These are phyloP conservation scores for Aspergillus campestris DNA, from an alignment of 495 filamentous ascomycete species.

Conservation along the genomic window DNA sequence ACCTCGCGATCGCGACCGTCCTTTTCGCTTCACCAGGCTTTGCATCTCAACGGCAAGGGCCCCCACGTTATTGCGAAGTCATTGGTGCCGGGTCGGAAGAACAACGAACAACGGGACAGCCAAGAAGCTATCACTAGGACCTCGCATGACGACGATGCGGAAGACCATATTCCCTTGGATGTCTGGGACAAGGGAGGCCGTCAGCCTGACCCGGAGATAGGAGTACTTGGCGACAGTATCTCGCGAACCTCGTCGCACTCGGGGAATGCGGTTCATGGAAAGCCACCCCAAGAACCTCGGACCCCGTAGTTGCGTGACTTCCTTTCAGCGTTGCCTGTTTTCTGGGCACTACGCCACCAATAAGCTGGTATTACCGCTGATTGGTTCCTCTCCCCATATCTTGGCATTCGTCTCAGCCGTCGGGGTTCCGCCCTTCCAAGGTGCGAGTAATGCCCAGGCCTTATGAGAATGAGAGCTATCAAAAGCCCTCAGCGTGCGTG, in stretches of 20 bases:
- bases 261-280: too few relatives aligned
- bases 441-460: background rate
- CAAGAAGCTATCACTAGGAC: background rate
- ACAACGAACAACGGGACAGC: background rate
- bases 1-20: conserved; percentile 15
- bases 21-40: conserved; percentile 9
- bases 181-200: background rate
- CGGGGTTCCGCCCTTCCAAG: background rate
- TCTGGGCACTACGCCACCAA: too few relatives aligned
- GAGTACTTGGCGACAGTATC: background rate
- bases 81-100: background rate
- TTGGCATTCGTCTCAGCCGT: background rate
- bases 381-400: background rate
- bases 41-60: conserved; percentile 3
- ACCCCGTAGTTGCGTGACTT: too few relatives aligned
- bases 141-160: background rate
- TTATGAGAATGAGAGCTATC: background rate
- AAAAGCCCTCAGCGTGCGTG: too few relatives aligned
- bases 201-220: conserved; percentile 3
- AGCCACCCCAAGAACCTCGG: too few relatives aligned
- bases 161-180: background rate
- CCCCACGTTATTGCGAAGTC: background rate
- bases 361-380: too few relatives aligned
- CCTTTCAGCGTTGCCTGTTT: too few relatives aligned
- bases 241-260: too few relatives aligned